phyloP scores from a whole-genome alignment of 139 green algal genomes.

The Pedinophyceae sp. region DNA sequence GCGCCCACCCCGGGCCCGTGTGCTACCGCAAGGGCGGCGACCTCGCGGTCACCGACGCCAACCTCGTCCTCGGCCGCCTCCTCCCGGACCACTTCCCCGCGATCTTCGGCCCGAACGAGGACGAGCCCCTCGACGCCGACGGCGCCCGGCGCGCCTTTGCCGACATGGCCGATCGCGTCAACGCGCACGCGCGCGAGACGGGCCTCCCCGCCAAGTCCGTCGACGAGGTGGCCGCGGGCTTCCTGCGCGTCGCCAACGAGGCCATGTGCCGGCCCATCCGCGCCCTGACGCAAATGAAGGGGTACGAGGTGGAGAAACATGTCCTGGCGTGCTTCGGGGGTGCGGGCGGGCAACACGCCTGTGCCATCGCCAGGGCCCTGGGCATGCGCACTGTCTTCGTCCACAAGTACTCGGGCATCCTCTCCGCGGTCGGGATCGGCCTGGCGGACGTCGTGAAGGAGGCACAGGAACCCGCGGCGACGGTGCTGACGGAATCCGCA shows the following conservation, averaged over 20 bases:
- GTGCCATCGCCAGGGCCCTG: constrained; percentile 72
- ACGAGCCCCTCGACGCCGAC: constrained; percentile 58
- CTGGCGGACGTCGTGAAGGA: constrained; percentile 85
- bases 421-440: constrained; percentile 88
- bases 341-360: constrained; percentile 91
- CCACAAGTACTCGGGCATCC: constrained; percentile 65
- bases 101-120: constrained; percentile 62
- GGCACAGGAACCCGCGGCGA: constrained; percentile 34
- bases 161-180: constrained; percentile 36
- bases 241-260: constrained; percentile 89
- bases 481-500: neutral
- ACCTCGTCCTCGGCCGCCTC: constrained; percentile 77
- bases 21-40: constrained; percentile 85
- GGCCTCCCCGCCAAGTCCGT: constrained; percentile 30
- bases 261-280: constrained; percentile 91
- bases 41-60: constrained; percentile 90
- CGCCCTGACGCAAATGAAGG: constrained; percentile 76
- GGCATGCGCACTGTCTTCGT: constrained; percentile 88
- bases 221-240: constrained; percentile 76
- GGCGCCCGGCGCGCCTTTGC: constrained; percentile 34
- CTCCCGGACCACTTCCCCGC: constrained; percentile 85
- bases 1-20: constrained; percentile 82
- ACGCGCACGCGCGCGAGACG: constrained; percentile 17
- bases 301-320: constrained; percentile 73
- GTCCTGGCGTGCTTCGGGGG: constrained; percentile 88